These are phyloP conservation scores for Cornus kousa DNA, from an alignment of 148 eudicot species.

Conservation along the genomic window DNA sequence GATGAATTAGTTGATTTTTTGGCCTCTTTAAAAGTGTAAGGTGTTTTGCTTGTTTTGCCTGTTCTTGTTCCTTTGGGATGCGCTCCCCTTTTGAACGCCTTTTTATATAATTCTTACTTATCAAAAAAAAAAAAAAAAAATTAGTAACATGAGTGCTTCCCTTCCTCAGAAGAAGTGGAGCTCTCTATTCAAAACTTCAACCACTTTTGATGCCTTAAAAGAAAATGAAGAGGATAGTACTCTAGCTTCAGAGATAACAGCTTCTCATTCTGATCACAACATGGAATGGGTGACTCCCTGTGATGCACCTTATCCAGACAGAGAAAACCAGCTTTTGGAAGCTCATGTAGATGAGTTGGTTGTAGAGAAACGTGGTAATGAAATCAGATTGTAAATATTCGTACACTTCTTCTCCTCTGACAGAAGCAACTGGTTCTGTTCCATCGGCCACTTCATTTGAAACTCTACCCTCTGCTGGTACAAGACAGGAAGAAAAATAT, in stretches of 20 bases:
- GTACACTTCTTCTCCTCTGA: background rate
- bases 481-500: background rate
- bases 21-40: no score
- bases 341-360: constrained; percentile 1
- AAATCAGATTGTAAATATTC: constrained; percentile 7
- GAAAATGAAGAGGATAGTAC: constrained; percentile 15
- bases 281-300: constrained; percentile 17
- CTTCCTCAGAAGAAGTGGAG: constrained; percentile 42
- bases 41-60: no score
- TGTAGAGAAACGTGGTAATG: constrained; percentile 8
- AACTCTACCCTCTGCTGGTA: constrained; percentile 18
- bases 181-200: constrained; percentile 42
- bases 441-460: background rate
- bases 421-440: constrained; percentile 7
- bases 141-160: constrained; percentile 9
- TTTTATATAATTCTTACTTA: no score
- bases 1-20: no score
- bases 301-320: constrained; percentile 5
- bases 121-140: no score
- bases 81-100: no score
- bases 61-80: no score
- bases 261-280: constrained; percentile 17
- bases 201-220: constrained; percentile 11
- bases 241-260: constrained; percentile 12
- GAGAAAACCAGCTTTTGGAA: constrained; percentile 9